Evolutionary conservation across 176 grass and related monocot genomes (phyloP).

Genomic region (Oryza meridionalis): DNA sequence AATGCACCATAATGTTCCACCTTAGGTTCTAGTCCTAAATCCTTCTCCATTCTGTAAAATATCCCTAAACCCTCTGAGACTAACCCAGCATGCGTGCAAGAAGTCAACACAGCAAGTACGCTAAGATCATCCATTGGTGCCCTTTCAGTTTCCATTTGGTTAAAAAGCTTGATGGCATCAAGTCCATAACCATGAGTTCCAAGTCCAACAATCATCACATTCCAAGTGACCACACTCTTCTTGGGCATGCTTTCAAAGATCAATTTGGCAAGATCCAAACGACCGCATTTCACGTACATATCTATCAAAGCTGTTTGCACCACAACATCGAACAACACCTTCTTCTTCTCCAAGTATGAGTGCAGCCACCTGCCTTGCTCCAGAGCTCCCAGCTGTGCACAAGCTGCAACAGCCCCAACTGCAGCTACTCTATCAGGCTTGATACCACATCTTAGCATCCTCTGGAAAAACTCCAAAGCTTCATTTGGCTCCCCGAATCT

Average conservation of each 20-base stretch:
- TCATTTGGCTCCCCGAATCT: constrained; percentile 48
- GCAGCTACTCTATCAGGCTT: constrained; percentile 56
- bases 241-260: constrained; percentile 57
- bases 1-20: constrained; percentile 71
- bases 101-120: constrained; percentile 54
- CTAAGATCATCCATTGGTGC: constrained; percentile 67
- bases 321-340: constrained; percentile 54
- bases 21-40: constrained; percentile 58
- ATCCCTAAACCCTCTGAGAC: constrained; percentile 53
- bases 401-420: constrained; percentile 61
- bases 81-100: constrained; percentile 67
- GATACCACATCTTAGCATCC: constrained; percentile 49
- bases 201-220: constrained; percentile 73
- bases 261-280: constrained; percentile 48
- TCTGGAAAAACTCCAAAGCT: constrained; percentile 57
- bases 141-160: constrained; percentile 54
- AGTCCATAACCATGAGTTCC: constrained; percentile 51
- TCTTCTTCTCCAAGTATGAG: constrained; percentile 75
- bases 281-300: constrained; percentile 76
- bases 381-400: constrained; percentile 65
- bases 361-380: constrained; percentile 83
- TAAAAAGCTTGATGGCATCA: constrained; percentile 57
- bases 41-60: constrained; percentile 61
- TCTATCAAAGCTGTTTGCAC: constrained; percentile 66
- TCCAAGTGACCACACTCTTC: constrained; percentile 72